Conservation (phyloP, 257 asterid genomes). For the Nicotiana knightiana region DNA sequence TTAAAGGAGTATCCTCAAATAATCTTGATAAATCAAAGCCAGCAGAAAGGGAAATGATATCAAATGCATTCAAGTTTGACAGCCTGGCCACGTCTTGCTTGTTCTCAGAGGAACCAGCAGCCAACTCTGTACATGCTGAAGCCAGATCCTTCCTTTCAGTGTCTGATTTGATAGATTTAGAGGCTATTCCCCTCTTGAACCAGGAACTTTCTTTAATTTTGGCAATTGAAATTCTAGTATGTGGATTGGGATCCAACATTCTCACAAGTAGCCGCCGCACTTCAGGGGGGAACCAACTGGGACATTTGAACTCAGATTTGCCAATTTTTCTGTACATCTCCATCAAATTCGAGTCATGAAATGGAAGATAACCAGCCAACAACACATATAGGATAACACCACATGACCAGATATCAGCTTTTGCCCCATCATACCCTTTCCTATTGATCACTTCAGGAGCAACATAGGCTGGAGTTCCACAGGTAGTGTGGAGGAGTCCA, state of each 20-base stretch:
- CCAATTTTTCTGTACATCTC: conserved; percentile 18
- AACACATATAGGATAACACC: conserved; percentile 21
- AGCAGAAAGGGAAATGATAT: conserved; percentile 10
- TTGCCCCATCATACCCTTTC: conserved; percentile 14
- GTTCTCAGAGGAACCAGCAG: not conserved
- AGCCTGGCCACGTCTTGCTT: not conserved
- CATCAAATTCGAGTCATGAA: no score
- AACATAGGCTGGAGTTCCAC: conserved; percentile 18
- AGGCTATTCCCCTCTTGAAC: conserved; percentile 1
- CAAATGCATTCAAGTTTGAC: conserved; percentile 15
- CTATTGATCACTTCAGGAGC: conserved; percentile 16
- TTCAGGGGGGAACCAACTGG: conserved; percentile 23
- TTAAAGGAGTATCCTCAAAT: conserved; percentile 8
- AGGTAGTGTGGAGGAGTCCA: conserved; percentile 23
- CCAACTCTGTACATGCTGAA: not conserved
- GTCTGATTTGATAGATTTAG: not conserved
- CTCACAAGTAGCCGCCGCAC: conserved; percentile 17
- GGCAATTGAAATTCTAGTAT: conserved; percentile 19
- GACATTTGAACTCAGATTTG: conserved; percentile 24
- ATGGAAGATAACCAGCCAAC: no score
- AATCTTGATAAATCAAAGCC: conserved; percentile 17
- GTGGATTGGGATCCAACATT: conserved; percentile 27
- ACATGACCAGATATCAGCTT: conserved; percentile 25
- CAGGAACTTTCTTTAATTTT: conserved; percentile 20
- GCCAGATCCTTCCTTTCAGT: not conserved